These are phyloP conservation scores for Penicillium oxalicum DNA, from an alignment of 2,329 filamentous ascomycete genomes.

Conservation along the genomic window DNA sequence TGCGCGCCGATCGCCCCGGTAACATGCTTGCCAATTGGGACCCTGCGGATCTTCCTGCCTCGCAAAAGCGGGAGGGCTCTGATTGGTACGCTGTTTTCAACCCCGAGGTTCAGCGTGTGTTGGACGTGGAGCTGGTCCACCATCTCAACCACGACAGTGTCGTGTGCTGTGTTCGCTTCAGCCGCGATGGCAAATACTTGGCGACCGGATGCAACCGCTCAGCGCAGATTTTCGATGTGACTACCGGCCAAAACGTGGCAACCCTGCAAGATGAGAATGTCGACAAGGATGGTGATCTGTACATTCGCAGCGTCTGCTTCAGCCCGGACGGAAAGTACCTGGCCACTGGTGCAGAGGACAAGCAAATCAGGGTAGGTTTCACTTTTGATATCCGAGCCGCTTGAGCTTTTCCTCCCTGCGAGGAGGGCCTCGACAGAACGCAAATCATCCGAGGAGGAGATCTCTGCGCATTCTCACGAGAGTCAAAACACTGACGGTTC, in stretches of 20 bases:
- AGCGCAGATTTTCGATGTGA: slow-evolving; percentile 98
- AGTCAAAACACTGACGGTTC: too few species aligned
- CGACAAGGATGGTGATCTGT: slow-evolving; percentile 84
- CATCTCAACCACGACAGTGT: slow-evolving; percentile 91
- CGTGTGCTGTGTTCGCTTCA: slow-evolving; percentile 97
- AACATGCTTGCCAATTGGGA: slow-evolving; percentile 81
- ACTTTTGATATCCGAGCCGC: too few species aligned
- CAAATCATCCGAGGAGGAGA: too few species aligned
- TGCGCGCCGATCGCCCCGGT: slow-evolving; percentile 47
- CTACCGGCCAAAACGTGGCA: slow-evolving; percentile 78
- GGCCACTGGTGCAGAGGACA: slow-evolving; percentile 94
- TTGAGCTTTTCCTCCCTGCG: too few species aligned
- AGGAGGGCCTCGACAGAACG: too few species aligned
- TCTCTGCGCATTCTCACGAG: background rate
- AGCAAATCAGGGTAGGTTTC: slow-evolving; percentile 75
- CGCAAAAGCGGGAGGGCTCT: slow-evolving; percentile 79
- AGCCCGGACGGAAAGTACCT: slow-evolving; percentile 91
- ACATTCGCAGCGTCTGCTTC: slow-evolving; percentile 97
- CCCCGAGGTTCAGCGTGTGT: slow-evolving; percentile 75
- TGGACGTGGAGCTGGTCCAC: slow-evolving; percentile 92
- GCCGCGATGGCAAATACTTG: slow-evolving; percentile 88
- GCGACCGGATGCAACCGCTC: slow-evolving; percentile 96
- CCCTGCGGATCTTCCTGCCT: slow-evolving; percentile 73
- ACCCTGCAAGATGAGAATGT: slow-evolving; percentile 84
- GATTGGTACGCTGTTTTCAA: slow-evolving; percentile 99